Base-by-base conservation (phyloP, 257 asterid genomes). In the Mentha longifolia region DNA sequence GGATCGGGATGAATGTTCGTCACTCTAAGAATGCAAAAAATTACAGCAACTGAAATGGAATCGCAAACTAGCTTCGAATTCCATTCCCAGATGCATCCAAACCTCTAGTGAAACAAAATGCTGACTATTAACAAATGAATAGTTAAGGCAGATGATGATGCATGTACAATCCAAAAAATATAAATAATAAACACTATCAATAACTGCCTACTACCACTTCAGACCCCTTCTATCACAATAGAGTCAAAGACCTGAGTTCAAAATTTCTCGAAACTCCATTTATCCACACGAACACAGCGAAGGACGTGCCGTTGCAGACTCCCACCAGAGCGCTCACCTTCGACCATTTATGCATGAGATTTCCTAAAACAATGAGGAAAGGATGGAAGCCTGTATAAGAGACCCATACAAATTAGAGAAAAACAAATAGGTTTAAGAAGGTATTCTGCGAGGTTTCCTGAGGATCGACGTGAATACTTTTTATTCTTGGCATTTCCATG, bases 131-230 rank as follows among this genome's bases (percentile, higher is more conserved):
- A 65, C 50, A 25, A 69, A 11, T 56, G 61, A 56, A 12, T 25
- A 17, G 72, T 46, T 35, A 61, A 35, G 39, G 39, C 9, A 35
- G 39, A 35, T 35, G 39, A 35, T 35, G 39, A 64, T 49, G 47
- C 65, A 77, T 75, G 77, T 67, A 81, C 85, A 75, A 63, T 49
- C 73, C 59, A 64, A 56, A 65, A 65, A 51, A 74, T 56, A 6
- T 55, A 16, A 50, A 59, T 25, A 2, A 5, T 49, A 2, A 35
- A 5, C 5, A 5, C 39, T 35, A 35, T 35, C 39, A 35, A 35
- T 35, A 35, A 35, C 9, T 35, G 8, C 39, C 39, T 46, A 67
- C 47, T 33, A 25, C 65, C 35, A 15, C 30, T 50, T 12, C 30
- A 60, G 43, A 58, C 35, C 67, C 54, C 55, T 25, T 66, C 35